Conservation (phyloP, 2,329 filamentous ascomycete species). For the Juglanconis sp. region DNA sequence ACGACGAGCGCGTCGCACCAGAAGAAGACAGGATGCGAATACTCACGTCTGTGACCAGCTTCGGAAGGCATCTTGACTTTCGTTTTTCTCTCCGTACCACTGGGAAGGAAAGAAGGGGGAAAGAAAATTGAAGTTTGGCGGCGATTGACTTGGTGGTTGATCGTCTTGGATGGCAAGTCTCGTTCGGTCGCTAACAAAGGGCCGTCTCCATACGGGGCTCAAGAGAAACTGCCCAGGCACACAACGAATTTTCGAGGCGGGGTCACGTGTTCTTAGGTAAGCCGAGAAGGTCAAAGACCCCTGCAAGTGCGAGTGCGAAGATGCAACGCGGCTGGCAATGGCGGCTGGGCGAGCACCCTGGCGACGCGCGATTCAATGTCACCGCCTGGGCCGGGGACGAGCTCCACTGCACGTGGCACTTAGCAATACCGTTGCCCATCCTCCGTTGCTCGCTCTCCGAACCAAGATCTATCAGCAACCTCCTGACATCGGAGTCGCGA, state of each 20-base stretch:
- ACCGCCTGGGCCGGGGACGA: background rate
- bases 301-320: too few species aligned
- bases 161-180: constrained; percentile 2
- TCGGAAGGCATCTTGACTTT: constrained; percentile 78
- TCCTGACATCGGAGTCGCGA: constrained; percentile 17
- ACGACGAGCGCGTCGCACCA: background rate
- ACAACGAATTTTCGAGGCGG: background rate
- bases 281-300: too few species aligned
- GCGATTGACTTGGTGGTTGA: constrained; percentile 28
- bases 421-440: background rate
- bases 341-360: too few species aligned
- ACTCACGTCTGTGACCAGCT: constrained; percentile 86
- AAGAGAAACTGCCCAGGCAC: background rate
- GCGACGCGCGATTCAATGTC: too few species aligned
- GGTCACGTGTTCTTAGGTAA: background rate
- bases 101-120: constrained; percentile 42
- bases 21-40: background rate
- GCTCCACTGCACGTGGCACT: background rate
- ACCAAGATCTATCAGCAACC: background rate
- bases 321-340: too few species aligned
- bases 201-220: background rate
- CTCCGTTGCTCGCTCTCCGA: constrained; percentile 16
- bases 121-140: constrained; percentile 38
- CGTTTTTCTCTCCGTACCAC: constrained; percentile 20
- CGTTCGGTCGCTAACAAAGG: constrained; percentile 1